phyloP scores from a whole-genome alignment of 106 monocot species.

The Phalaenopsis aphrodite region DNA sequence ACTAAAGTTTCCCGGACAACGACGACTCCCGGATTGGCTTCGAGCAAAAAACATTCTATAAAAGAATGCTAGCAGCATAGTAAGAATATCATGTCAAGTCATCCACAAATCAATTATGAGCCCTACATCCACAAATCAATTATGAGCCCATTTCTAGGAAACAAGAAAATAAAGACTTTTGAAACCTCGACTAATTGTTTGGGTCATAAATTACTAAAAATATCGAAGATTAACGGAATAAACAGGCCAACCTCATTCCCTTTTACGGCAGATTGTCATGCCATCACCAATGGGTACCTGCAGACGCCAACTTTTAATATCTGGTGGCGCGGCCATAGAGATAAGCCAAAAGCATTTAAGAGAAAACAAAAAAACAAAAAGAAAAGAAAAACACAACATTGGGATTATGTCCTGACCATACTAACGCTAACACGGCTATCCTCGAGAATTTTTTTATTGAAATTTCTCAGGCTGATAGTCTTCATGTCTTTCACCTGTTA shows the following conservation, averaged over 20 bases:
- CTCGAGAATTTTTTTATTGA: constrained; percentile 71
- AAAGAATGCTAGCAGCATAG: no score
- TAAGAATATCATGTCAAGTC: not conserved
- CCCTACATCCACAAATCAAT: not conserved
- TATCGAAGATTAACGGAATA: not conserved
- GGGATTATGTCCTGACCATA: constrained; percentile 30
- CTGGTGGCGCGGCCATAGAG: no score
- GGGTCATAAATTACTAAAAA: not conserved
- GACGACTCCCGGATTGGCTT: not conserved
- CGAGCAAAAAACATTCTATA: no score
- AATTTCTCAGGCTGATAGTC: constrained; percentile 66
- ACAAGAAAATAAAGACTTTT: not conserved
- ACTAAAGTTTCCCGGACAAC: not conserved
- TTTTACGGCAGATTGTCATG: constrained; percentile 90
- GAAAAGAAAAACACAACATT: not conserved
- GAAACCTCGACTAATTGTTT: not conserved
- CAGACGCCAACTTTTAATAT: not conserved
- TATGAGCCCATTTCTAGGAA: not conserved
- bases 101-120: not conserved
- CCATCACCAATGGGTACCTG: constrained; percentile 96
- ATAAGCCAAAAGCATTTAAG: no score
- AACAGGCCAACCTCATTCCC: constrained; percentile 4
- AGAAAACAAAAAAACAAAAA: no score
- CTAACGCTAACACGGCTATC: constrained; percentile 64
- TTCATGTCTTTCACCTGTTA: constrained; percentile 54